Evolutionary conservation across 306 rosid genomes (phyloP).

Genomic region (Trifolium fragiferum): DNA sequence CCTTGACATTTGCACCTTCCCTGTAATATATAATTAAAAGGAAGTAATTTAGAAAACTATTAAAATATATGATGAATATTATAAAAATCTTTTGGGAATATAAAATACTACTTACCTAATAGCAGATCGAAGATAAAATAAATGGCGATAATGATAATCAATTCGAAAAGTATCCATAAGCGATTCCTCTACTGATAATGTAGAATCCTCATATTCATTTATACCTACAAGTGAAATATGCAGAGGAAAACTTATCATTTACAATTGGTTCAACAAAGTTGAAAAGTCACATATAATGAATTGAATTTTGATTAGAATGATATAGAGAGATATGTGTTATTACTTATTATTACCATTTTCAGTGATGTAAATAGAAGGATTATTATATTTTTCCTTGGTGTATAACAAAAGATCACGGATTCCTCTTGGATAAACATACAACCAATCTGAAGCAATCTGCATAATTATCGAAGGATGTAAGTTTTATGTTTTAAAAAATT

Average conservation of each 20-base stretch:
- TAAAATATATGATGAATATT: neutral
- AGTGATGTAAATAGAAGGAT: constrained; percentile 63
- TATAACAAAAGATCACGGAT: constrained; percentile 51
- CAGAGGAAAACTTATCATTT: neutral
- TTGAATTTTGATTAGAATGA: neutral
- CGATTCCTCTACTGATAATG: constrained; percentile 46
- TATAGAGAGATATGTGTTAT: neutral
- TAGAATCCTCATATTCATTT: constrained; percentile 52
- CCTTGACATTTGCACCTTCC: constrained; percentile 61
- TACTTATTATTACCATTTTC: constrained; percentile 68
- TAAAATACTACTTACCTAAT: constrained; percentile 45
- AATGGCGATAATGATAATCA: constrained; percentile 55
- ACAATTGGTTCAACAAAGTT: neutral
- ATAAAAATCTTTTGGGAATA: neutral
- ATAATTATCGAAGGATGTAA: neutral
- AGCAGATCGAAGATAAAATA: constrained; percentile 52
- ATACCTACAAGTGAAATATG: constrained; percentile 45
- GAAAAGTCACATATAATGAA: neutral
- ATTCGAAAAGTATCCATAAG: constrained; percentile 55
- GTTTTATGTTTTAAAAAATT: neutral
- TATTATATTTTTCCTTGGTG: constrained; percentile 51
- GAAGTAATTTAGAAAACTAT: neutral
- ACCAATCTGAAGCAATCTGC: constrained; percentile 60
- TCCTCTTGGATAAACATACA: constrained; percentile 59
- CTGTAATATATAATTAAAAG: constrained; percentile 26